Conservation (phyloP, 1,139 yeast species). For the Eremothecium gossypii region DNA sequence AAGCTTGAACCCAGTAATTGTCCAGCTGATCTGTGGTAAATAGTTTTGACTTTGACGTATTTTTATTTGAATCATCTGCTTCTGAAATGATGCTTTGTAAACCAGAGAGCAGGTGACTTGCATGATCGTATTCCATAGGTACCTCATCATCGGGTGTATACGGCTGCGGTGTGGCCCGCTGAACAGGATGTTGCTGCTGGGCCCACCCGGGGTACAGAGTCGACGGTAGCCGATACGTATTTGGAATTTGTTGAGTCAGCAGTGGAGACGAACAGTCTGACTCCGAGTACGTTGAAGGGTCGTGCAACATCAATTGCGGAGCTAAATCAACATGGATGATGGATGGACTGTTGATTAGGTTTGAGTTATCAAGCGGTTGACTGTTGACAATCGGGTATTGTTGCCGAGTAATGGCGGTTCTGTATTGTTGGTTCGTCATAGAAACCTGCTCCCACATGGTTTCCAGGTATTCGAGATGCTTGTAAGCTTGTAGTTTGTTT, state of each 20-base stretch:
- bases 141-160: slow-evolving; percentile 5
- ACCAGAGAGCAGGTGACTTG: slow-evolving; percentile 27
- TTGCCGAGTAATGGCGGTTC: slow-evolving; percentile 18
- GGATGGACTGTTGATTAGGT: background rate
- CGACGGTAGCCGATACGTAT: background rate
- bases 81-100: slow-evolving; percentile 29
- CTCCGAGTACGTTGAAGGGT: slow-evolving; percentile 17
- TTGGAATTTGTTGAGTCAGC: background rate
- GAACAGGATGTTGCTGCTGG: background rate
- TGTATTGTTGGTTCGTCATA: slow-evolving; percentile 19
- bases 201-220: background rate
- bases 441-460: slow-evolving; percentile 18
- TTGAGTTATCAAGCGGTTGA: background rate
- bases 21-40: slow-evolving; percentile 29
- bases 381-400: slow-evolving; percentile 12
- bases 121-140: slow-evolving; percentile 23
- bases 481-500: slow-evolving; percentile 14
- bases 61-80: slow-evolving; percentile 22
- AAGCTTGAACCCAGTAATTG: slow-evolving; percentile 20
- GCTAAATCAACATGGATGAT: slow-evolving; percentile 1
- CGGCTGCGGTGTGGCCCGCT: background rate
- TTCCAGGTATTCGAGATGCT: slow-evolving; percentile 18
- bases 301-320: slow-evolving; percentile 16
- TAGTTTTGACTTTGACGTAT: slow-evolving; percentile 25
- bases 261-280: slow-evolving; percentile 4